These are phyloP conservation scores for Taiozyma onychis DNA, from an alignment of 1,139 yeast species.

Conservation along the genomic window DNA sequence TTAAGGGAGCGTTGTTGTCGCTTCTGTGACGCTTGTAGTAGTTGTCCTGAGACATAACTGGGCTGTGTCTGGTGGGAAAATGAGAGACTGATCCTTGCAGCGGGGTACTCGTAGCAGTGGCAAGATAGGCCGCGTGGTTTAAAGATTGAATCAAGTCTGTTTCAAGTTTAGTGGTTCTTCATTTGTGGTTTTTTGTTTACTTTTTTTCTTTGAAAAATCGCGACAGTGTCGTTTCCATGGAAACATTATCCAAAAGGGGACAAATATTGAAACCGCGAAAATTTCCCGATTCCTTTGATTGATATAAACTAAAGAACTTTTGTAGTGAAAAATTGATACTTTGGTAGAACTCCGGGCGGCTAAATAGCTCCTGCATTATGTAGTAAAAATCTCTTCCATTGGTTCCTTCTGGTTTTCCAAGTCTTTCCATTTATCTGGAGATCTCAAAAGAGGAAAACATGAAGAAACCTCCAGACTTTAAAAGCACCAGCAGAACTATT, in stretches of 20 bases:
- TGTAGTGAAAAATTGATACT: background rate
- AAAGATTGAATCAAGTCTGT: background rate
- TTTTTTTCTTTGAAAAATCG: background rate
- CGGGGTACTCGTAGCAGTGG: background rate
- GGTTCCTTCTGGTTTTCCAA: no score
- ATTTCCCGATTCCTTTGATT: background rate
- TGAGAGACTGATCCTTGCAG: background rate
- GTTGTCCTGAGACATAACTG: conserved; percentile 21
- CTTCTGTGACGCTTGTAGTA: conserved; percentile 14
- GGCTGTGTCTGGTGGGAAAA: background rate
- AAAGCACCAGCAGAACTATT: no score
- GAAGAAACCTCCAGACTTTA: no score
- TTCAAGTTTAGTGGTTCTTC: background rate
- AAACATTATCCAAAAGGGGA: background rate
- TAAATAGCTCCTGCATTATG: no score
- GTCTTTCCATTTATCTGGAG: no score
- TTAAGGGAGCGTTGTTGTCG: conserved; percentile 16
- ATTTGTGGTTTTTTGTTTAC: background rate
- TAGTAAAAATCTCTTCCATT: no score
- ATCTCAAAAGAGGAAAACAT: no score
- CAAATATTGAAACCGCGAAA: background rate
- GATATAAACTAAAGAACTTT: background rate
- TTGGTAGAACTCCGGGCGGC: no score
- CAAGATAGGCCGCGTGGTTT: background rate
- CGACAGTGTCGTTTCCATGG: background rate